Conservation (phyloP, 768 basidiomycete genomes). For the Kwoniella sp. region DNA sequence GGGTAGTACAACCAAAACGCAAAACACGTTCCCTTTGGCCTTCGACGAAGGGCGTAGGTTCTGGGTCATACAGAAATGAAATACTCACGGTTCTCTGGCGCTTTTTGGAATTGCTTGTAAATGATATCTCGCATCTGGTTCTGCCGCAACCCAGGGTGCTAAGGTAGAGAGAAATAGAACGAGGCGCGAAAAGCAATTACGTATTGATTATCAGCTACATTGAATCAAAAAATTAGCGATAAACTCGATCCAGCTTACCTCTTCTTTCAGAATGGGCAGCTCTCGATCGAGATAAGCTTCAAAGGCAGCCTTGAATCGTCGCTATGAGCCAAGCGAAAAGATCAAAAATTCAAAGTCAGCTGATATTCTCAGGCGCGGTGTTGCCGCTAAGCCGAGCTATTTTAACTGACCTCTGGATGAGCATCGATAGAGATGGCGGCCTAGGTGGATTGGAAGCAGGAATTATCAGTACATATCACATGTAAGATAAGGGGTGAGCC, state of each 20-base stretch:
- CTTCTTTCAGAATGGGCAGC: conserved; percentile 72
- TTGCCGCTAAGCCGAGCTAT: too few species aligned
- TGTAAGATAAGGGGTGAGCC: too few species aligned
- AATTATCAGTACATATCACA: conserved; percentile 1
- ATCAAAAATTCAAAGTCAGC: background rate
- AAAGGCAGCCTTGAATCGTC: conserved; percentile 90
- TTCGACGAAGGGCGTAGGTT: too few species aligned
- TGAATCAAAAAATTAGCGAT: too few species aligned
- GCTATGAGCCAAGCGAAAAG: conserved; percentile 58
- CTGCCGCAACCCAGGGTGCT: conserved; percentile 86
- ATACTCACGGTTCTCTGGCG: conserved; percentile 90
- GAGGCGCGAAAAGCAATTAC: too few species aligned
- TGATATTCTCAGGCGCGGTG: too few species aligned
- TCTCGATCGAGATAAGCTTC: conserved; percentile 87
- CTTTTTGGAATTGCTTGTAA: conserved; percentile 94
- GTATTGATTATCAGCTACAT: too few species aligned
- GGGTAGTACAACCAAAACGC: too few species aligned
- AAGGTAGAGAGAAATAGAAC: too few species aligned
- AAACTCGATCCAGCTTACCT: conserved; percentile 60
- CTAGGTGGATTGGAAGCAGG: background rate
- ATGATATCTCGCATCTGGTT: conserved; percentile 92
- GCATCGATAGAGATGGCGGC: conserved; percentile 23
- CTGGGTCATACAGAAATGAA: background rate
- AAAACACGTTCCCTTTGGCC: too few species aligned
- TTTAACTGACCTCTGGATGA: conserved; percentile 78